Evolutionary conservation across 2,329 filamentous ascomycete genomes (phyloP), one percentile per base, ranked within the genome.

Genomic region (Apiospora marii): DNA sequence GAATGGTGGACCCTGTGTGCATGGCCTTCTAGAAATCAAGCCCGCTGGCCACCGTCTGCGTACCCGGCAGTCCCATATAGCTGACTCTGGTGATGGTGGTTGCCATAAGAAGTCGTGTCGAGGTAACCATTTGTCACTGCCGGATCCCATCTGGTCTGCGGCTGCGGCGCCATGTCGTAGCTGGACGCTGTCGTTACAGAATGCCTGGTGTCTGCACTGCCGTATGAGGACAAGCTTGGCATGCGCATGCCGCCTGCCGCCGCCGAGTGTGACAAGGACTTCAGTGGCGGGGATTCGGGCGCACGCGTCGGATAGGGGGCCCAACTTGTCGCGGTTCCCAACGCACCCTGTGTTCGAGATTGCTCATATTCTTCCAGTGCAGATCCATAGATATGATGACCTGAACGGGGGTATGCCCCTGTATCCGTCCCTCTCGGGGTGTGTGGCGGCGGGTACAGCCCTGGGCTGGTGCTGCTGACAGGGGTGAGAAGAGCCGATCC

Each of bases 381-480:
- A 84, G 5, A 84, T 81, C 64, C 89, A 87, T 61, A 86, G 83
- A 58, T 88, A 75, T 83, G 83, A 75, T 78, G 84, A 70, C 77
- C 48, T 46, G 67, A 37, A 22, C 67, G 67, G 16, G 43, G 75
- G 69, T 81, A 80, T 76, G 80, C 58, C 41, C 58, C 58, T 22
- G 58, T 86, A 74, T 80, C 85, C 71, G 81, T 84, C 43, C 82
- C 77, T 1, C 81, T 79, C 5, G 81, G 78, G 2, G 81, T 80
- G 30, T 85, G 84, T 0, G 82, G 79, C 27, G 78, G 77, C 12
- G 76, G 79, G 72, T 81, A 81, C 24, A 81, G 75, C 7, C 78
- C 78, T 2, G 79, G 79, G 71, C 79, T 81, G 2, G 79, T 79
- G 74, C 76, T 80, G 75, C 79, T 81, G 64, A 81, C 79, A 69